phyloP scores from a whole-genome alignment of 192 early-diverging fungal genomes.

The Polychytrium aggregatum region DNA sequence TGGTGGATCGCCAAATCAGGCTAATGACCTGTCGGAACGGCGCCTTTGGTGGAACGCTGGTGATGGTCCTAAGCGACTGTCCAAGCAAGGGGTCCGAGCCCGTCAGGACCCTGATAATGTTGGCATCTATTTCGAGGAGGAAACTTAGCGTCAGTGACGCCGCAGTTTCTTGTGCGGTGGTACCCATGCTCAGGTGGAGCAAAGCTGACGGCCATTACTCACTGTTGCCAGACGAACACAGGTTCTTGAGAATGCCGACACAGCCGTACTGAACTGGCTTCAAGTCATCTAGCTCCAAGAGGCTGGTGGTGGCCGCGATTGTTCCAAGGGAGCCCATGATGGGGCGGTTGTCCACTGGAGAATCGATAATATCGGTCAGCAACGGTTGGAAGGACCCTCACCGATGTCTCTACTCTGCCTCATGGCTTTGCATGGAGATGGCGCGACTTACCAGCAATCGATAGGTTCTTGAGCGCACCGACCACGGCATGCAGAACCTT shows the following conservation, averaged over 20 bases:
- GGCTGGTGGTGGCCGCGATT: conserved; percentile 13
- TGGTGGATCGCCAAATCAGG: conserved; percentile 31
- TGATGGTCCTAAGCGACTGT: no score
- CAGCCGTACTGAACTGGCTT: conserved; percentile 30
- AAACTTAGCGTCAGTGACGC: no score
- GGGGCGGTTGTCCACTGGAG: conserved; percentile 16
- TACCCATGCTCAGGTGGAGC: no score
- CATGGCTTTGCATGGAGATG: neutral
- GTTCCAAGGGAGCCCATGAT: conserved; percentile 24
- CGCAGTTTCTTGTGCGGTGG: no score
- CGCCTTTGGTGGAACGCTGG: no score
- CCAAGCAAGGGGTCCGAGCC: conserved; percentile 32
- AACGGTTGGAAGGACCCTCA: no score
- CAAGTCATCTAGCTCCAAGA: conserved; percentile 27
- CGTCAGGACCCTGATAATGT: conserved; percentile 33
- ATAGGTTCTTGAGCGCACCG: conserved; percentile 41
- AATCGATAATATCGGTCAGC: neutral
- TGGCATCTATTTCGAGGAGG: no score
- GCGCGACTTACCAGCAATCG: conserved; percentile 20
- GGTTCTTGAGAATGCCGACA: conserved; percentile 36
- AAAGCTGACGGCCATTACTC: no score
- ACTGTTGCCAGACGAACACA: conserved; percentile 32
- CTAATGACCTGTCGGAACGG: conserved; percentile 25
- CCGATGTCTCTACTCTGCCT: no score
- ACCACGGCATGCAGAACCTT: conserved; percentile 43